phyloP scores from a whole-genome alignment of 371 early-diverging fungal genomes.

The Paraphysoderma sedebokerense region DNA sequence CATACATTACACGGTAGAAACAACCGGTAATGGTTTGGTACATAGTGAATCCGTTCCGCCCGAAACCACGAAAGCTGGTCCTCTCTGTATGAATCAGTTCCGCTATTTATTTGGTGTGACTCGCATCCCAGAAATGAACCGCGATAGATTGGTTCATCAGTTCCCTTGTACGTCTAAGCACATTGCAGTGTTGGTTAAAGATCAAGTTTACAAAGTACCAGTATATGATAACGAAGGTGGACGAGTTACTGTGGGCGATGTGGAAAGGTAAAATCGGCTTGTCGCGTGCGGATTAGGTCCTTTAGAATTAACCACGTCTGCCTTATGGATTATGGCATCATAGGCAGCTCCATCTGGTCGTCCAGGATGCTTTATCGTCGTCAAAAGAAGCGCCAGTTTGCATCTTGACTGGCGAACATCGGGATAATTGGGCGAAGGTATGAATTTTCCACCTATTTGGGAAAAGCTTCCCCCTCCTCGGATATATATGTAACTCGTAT shows the following conservation, averaged over 20 bases:
- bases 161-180: conserved; percentile 33
- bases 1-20: neutral
- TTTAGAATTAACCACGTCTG: neutral
- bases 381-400: conserved; percentile 37
- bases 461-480: neutral
- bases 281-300: neutral
- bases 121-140: conserved; percentile 53
- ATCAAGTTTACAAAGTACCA: conserved; percentile 60
- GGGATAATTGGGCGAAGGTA: conserved; percentile 61
- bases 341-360: conserved; percentile 15
- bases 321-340: neutral
- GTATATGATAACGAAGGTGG: conserved; percentile 26
- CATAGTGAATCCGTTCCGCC: conserved; percentile 26
- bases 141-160: conserved; percentile 25
- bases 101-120: conserved; percentile 52
- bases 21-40: neutral
- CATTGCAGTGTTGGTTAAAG: conserved; percentile 48
- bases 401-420: conserved; percentile 63
- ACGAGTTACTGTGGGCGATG: conserved; percentile 36
- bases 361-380: neutral
- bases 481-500: neutral
- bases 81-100: conserved; percentile 77
- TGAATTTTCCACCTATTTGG: conserved; percentile 2
- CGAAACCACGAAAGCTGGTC: conserved; percentile 29
- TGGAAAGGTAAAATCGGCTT: conserved; percentile 37